Conservation (phyloP, 768 basidiomycete genomes). For the Fomitopsis pulvina region DNA sequence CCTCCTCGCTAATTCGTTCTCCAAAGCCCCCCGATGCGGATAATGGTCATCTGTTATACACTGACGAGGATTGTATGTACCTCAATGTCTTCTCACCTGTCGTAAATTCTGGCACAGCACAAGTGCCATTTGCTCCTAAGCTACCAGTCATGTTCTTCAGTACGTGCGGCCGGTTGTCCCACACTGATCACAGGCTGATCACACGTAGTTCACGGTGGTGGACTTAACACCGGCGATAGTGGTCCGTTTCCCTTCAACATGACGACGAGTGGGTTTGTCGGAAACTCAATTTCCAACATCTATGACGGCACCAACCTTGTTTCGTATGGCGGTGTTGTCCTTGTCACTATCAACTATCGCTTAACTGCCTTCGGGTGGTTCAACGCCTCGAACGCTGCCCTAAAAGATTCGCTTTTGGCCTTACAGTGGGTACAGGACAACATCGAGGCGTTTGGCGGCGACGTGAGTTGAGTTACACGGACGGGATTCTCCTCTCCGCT, state of each 20-base stretch:
- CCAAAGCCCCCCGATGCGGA: constrained; percentile 7
- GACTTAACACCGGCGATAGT: constrained; percentile 8
- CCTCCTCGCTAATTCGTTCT: not conserved
- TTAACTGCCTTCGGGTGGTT: constrained; percentile 8
- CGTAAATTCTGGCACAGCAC: not conserved
- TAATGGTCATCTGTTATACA: constrained; percentile 5
- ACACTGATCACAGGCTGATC: not conserved
- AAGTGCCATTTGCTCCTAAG: not conserved
- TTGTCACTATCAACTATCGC: constrained; percentile 8
- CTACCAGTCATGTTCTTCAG: constrained; percentile 9
- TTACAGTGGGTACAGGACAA: constrained; percentile 10
- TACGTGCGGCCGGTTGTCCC: not conserved
- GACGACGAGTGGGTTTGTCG: constrained; percentile 8
- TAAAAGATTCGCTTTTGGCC: constrained; percentile 6
- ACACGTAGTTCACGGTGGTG: constrained; percentile 5
- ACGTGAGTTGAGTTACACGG: not conserved
- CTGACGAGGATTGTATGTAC: constrained; percentile 8
- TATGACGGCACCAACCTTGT: constrained; percentile 9
- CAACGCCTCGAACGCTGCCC: constrained; percentile 8
- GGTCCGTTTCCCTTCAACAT: constrained; percentile 9
- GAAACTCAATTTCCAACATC: constrained; percentile 6
- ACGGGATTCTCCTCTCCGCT: not conserved
- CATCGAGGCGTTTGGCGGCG: constrained; percentile 8
- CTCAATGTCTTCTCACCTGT: constrained; percentile 7
- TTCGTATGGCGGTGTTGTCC: constrained; percentile 8